phyloP scores from a whole-genome alignment of 176 grass and related monocot genomes.

The Areca catechu region DNA sequence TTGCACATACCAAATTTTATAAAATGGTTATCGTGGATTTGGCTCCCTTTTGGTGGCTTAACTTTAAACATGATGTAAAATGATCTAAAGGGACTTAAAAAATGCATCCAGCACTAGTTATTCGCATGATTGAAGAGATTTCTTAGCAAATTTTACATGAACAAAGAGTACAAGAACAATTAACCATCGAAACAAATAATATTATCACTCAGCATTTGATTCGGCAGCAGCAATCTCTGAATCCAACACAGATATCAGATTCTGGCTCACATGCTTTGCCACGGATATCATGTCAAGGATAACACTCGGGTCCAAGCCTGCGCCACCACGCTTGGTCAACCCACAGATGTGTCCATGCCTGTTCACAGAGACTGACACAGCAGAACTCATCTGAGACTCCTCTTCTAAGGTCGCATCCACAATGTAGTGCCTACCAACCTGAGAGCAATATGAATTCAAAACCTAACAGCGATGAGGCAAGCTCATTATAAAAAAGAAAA shows the following conservation, averaged over 20 bases:
- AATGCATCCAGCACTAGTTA: no score
- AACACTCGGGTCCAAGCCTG: conserved; percentile 68
- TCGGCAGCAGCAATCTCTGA: conserved; percentile 53
- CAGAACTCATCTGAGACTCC: conserved; percentile 84
- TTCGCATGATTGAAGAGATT: no score
- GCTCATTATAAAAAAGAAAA: background rate
- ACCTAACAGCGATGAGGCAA: background rate
- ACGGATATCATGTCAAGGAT: conserved; percentile 84
- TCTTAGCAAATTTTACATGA: no score
- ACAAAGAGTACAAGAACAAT: no score
- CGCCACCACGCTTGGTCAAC: conserved; percentile 63
- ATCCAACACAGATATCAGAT: conserved; percentile 43
- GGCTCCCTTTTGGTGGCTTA: no score
- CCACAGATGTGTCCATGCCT: conserved; percentile 62
- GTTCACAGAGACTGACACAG: conserved; percentile 67
- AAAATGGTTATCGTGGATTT: no score
- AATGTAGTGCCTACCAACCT: conserved; percentile 80
- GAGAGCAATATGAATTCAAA: conserved; percentile 4
- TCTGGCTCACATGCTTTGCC: conserved; percentile 52
- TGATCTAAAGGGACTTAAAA: no score
- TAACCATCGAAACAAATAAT: no score
- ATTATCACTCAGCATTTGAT: conserved; percentile 12
- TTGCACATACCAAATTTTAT: no score
- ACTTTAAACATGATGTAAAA: no score
- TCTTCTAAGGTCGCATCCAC: conserved; percentile 71